Percentiles rank a stretch among this genome's conserved stretches.
These are phyloP conservation scores for Cystofilobasidium capitatum DNA, from an alignment of 768 basidiomycete genomes.

Conservation along the genomic window DNA sequence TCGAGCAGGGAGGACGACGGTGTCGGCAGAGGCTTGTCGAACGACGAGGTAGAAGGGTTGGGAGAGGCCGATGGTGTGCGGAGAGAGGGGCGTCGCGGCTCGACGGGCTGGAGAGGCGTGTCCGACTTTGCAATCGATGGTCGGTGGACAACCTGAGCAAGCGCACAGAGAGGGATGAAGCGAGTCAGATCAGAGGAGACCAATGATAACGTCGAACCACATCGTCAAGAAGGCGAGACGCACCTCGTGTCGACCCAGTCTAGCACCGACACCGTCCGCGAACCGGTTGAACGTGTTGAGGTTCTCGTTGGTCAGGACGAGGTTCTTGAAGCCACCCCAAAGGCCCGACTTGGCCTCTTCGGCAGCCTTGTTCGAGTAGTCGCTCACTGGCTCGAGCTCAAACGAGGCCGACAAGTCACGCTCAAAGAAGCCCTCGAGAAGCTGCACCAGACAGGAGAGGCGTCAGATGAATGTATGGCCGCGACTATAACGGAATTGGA, in stretches of 20 bases:
- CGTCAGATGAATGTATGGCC: background rate
- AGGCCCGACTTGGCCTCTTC: conserved; percentile 45
- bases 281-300: conserved; percentile 41
- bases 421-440: conserved; percentile 94
- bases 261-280: conserved; percentile 87
- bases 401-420: conserved; percentile 82
- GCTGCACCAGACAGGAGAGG: conserved; percentile 26
- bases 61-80: conserved; percentile 47
- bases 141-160: conserved; percentile 52
- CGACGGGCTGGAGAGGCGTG: conserved; percentile 61
- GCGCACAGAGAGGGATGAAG: background rate
- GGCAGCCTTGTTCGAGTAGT: conserved; percentile 40
- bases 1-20: conserved; percentile 32
- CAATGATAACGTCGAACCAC: background rate
- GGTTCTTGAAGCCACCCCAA: conserved; percentile 41
- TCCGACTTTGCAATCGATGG: conserved; percentile 75
- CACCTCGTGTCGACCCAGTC: conserved; percentile 85
- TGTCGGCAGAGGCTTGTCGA: conserved; percentile 45
- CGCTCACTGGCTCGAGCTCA: conserved; percentile 54
- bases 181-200: background rate
- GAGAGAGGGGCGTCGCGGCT: conserved; percentile 67
- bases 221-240: background rate
- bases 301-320: conserved; percentile 69
- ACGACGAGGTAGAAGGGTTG: conserved; percentile 22
- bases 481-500: background rate